Percentiles rank a stretch among this genome's conserved stretches.
Conservation (phyloP, 768 basidiomycete genomes). For the Plicaturopsis crispa region DNA sequence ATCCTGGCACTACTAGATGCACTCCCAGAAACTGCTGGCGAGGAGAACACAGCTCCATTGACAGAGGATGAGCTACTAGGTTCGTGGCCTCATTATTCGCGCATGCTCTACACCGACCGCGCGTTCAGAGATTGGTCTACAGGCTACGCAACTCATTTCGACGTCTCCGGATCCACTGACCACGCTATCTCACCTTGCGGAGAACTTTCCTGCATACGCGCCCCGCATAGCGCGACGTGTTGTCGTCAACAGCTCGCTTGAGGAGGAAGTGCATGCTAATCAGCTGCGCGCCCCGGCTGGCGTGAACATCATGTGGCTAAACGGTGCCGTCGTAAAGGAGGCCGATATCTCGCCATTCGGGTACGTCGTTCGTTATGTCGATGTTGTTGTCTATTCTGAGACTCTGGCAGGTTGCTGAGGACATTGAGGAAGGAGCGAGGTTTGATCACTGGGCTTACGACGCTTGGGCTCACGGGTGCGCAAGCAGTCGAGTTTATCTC, state of each 20-base stretch:
- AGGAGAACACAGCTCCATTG: conserved; percentile 35
- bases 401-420: conserved; percentile 45
- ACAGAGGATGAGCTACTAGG: conserved; percentile 48
- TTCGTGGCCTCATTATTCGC: conserved; percentile 38
- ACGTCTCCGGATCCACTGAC: conserved; percentile 46
- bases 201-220: conserved; percentile 88
- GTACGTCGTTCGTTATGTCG: conserved; percentile 21
- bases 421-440: conserved; percentile 65
- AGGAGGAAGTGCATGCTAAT: conserved; percentile 51
- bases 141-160: conserved; percentile 70
- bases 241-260: conserved; percentile 37
- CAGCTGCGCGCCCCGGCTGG: conserved; percentile 45
- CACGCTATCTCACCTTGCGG: conserved; percentile 61
- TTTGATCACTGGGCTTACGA: conserved; percentile 48
- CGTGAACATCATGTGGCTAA: conserved; percentile 66
- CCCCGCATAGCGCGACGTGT: conserved; percentile 68
- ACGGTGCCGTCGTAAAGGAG: conserved; percentile 56
- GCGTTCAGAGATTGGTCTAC: conserved; percentile 54
- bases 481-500: conserved; percentile 73
- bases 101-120: conserved; percentile 50
- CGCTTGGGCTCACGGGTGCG: conserved; percentile 50
- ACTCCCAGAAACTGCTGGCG: conserved; percentile 26
- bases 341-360: conserved; percentile 68
- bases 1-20: conserved; percentile 27
- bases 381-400: background rate